These are phyloP conservation scores for Lipomyces sp. DNA, from an alignment of 805 yeast genomes.

Conservation along the genomic window DNA sequence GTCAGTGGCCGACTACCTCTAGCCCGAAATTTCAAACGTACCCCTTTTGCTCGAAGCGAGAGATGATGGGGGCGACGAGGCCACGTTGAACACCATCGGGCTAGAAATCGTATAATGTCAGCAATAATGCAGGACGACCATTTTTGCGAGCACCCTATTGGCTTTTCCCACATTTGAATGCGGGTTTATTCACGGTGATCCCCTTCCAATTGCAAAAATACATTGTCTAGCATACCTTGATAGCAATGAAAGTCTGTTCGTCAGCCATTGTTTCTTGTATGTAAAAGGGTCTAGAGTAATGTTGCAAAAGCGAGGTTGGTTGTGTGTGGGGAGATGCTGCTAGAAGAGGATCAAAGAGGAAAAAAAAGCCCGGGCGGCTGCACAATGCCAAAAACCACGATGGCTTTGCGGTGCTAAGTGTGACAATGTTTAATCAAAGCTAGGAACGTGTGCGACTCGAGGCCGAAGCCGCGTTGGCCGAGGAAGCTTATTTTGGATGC, in stretches of 20 bases:
- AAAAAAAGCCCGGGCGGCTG: not conserved
- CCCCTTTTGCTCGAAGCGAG: slow-evolving; percentile 93
- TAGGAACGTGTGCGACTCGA: no score
- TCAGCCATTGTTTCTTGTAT: slow-evolving; percentile 23
- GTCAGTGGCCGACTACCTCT: not conserved
- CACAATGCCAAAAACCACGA: no score
- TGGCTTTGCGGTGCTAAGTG: no score
- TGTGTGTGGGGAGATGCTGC: not conserved
- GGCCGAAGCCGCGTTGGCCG: no score
- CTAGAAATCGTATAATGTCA: slow-evolving; percentile 42
- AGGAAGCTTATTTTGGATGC: no score
- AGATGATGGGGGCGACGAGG: slow-evolving; percentile 81
- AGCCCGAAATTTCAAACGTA: slow-evolving; percentile 1
- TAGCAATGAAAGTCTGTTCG: slow-evolving; percentile 48
- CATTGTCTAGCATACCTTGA: slow-evolving; percentile 44
- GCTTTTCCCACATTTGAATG: not conserved
- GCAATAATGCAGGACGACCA: not conserved
- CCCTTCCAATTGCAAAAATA: not conserved
- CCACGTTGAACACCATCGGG: slow-evolving; percentile 99
- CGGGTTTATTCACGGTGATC: not conserved
- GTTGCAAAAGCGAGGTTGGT: not conserved
- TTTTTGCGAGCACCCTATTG: no score
- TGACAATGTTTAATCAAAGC: no score
- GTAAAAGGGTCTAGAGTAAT: slow-evolving; percentile 2
- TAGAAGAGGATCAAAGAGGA: not conserved